Conservation (phyloP, 2,329 filamentous ascomycete genomes). For the Neurospora sp. region DNA sequence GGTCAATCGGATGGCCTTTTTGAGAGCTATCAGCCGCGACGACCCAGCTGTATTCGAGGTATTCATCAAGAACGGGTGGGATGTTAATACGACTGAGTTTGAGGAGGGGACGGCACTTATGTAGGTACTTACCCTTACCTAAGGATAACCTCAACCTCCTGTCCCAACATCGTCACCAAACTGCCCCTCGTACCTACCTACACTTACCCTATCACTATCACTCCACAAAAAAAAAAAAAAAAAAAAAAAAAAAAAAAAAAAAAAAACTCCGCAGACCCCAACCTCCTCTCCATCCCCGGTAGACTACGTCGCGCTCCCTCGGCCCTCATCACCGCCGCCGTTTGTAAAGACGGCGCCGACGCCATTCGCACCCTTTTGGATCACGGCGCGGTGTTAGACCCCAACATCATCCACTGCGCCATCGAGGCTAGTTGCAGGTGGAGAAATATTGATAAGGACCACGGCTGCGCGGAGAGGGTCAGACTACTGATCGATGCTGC, state of each 20-base stretch:
- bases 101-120: background rate
- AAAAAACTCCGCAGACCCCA: background rate
- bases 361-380: background rate
- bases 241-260: too few species aligned
- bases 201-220: background rate
- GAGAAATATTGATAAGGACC: background rate
- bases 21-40: fast-evolving
- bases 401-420: background rate
- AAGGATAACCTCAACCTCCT: too few species aligned
- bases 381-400: background rate
- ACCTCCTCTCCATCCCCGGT: background rate
- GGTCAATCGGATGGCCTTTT: background rate
- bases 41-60: background rate
- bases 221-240: too few species aligned
- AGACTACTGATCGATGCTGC: background rate
- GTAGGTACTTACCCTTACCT: background rate
- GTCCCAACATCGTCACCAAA: too few species aligned
- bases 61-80: background rate
- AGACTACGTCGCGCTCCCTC: background rate
- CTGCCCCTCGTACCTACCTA: too few species aligned
- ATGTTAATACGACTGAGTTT: background rate
- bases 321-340: background rate
- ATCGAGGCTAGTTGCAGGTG: background rate
- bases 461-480: background rate
- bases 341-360: too few species aligned